Conservation (phyloP, 768 basidiomycete genomes). For the Calocybe cyanea region DNA sequence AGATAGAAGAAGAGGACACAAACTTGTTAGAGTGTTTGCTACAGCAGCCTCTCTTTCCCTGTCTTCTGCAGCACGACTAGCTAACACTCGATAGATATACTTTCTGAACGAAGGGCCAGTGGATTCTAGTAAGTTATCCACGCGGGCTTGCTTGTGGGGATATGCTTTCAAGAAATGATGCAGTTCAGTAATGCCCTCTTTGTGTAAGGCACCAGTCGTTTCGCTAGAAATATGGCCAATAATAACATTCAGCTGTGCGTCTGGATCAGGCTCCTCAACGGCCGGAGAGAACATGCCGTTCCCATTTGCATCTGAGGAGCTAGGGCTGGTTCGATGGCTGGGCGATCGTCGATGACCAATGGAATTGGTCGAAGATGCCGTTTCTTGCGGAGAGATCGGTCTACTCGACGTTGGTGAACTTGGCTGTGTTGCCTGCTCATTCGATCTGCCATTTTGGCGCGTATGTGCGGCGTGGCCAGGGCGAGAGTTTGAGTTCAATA, state of each 20-base stretch:
- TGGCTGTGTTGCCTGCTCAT: slow-evolving; percentile 39
- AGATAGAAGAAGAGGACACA: slow-evolving; percentile 23
- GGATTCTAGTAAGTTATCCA: slow-evolving; percentile 85
- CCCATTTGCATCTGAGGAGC: slow-evolving; percentile 61
- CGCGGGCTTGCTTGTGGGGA: slow-evolving; percentile 76
- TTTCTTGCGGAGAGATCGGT: slow-evolving; percentile 69
- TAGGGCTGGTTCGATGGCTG: slow-evolving; percentile 66
- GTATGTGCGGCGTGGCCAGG: slow-evolving; percentile 35
- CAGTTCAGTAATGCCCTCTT: slow-evolving; percentile 91
- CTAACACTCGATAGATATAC: slow-evolving; percentile 85
- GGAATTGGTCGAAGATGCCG: slow-evolving; percentile 47
- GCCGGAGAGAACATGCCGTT: slow-evolving; percentile 45
- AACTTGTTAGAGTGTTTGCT: slow-evolving; percentile 81
- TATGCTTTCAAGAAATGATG: slow-evolving; percentile 92
- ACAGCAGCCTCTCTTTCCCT: slow-evolving; percentile 76
- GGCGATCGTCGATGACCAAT: slow-evolving; percentile 50
- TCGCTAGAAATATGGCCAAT: slow-evolving; percentile 87
- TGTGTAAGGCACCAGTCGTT: slow-evolving; percentile 84
- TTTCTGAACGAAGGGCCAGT: slow-evolving; percentile 90
- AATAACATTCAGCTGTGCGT: slow-evolving; percentile 76
- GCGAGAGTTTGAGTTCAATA: slow-evolving; percentile 66
- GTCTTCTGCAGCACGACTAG: slow-evolving; percentile 85
- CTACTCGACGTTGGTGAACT: slow-evolving; percentile 62
- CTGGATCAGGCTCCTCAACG: slow-evolving; percentile 83
- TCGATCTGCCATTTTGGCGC: slow-evolving; percentile 27